Evolutionary conservation across 2,329 filamentous ascomycete genomes (phyloP), one percentile per base, ranked within the genome.

Genomic region (Pezicula carpinea): DNA sequence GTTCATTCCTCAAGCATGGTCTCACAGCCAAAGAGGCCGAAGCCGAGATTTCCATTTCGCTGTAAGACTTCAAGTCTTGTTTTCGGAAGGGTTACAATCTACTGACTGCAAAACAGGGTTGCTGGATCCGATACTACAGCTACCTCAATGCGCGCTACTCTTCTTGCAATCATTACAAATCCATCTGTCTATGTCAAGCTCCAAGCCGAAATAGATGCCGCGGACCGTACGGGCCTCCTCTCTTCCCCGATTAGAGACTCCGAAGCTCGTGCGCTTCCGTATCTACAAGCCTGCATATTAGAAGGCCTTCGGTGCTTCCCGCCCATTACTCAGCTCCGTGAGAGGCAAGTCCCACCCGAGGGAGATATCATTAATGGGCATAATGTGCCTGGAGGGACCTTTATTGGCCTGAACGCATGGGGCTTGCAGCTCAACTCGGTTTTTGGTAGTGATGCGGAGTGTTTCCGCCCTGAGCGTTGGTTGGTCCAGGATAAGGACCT

Each of bases 91-190:
- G 22, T 23, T 23, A 23, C 22, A 23, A 23, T 8, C 22, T 23
- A 23, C 22, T 23, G 22, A 33, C 40, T 14, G 2, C 2, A 43
- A 53, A 53, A 22, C 36, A 69, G 66, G 34, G 65, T 77, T 5
- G 77, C 77, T 3, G 78, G 78, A 5, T 76, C 75, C 1, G 78
- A 82, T 49, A 79, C 75, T 1, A 79, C 77, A 0, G 75, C 78
- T 0, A 76, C 74, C 0, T 71, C 71, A 2, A 70, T 82, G 13
- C 71, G 78, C 2, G 66, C 71, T 36, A 76, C 71, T 1, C 52
- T 81, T 46, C 67, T 80, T 26, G 70, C 75, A 55, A 58, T 81
- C 47, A 69, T 73, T 19, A 75, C 70, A n/a, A 72, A 70, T 19
- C 72, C 73, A 0, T 64, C 65, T 1, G 69, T 77, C 1, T 68